A percentile compares a stretch with the other conserved stretches of the same genome.
phyloP scores from a whole-genome alignment of 768 basidiomycete species.

The Grammothele lineata region DNA sequence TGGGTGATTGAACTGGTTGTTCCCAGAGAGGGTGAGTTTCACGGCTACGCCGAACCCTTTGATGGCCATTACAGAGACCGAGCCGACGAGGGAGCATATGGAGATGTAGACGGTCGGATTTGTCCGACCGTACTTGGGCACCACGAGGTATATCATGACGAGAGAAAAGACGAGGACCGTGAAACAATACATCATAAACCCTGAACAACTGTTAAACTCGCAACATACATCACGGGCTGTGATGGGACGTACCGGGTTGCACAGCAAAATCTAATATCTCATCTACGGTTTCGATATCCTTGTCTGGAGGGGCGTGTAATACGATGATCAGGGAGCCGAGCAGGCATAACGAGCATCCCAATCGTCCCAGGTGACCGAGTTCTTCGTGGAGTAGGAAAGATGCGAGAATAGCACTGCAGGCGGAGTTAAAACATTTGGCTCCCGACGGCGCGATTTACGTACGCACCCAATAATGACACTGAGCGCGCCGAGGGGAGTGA shows the following conservation, averaged over 20 bases:
- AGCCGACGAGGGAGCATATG: constrained; percentile 94
- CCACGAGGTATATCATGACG: constrained; percentile 83
- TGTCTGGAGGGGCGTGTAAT: constrained; percentile 95
- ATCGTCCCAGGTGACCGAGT: constrained; percentile 86
- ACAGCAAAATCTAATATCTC: constrained; percentile 90
- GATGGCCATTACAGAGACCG: constrained; percentile 97
- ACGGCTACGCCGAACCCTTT: constrained; percentile 98
- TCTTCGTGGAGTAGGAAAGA: constrained; percentile 92
- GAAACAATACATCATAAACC: constrained; percentile 88
- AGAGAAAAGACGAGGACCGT: constrained; percentile 77
- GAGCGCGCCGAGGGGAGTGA: constrained; percentile 96
- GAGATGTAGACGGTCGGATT: constrained; percentile 93
- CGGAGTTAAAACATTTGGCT: no score
- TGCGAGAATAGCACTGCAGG: constrained; percentile 85
- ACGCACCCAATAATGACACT: constrained; percentile 94
- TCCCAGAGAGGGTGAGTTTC: constrained; percentile 88
- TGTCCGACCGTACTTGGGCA: constrained; percentile 79
- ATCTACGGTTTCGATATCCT: constrained; percentile 87
- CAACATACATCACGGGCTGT: not conserved
- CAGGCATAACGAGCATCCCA: constrained; percentile 80
- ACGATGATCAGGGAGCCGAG: constrained; percentile 93
- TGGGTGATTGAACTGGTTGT: constrained; percentile 91
- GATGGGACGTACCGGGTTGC: constrained; percentile 70
- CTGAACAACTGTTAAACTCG: constrained; percentile 34
- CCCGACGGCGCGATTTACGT: no score